Conservation (phyloP, 2,329 filamentous ascomycete genomes). For the Pestalotiopsis sp. region DNA sequence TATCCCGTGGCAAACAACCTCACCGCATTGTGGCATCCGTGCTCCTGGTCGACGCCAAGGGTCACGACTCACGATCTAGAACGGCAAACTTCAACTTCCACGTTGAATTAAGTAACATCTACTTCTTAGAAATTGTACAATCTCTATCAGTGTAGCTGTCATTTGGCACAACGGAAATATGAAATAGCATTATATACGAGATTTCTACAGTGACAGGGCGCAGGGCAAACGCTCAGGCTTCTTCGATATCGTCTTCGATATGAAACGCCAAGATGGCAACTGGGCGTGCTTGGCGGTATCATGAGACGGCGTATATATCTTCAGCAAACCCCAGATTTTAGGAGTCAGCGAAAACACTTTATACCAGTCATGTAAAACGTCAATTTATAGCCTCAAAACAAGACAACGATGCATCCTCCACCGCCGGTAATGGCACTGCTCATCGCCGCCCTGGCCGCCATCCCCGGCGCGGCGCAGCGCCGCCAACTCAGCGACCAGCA, state of each 20-base stretch:
- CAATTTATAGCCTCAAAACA: background rate
- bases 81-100: no score
- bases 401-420: slow-evolving; percentile 8
- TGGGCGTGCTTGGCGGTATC: slow-evolving; percentile 16
- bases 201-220: background rate
- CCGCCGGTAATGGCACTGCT: slow-evolving; percentile 8
- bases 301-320: slow-evolving; percentile 15
- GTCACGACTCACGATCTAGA: no score
- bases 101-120: no score
- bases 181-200: no score
- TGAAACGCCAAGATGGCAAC: slow-evolving; percentile 30
- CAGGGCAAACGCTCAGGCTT: background rate
- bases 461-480: slow-evolving; percentile 12
- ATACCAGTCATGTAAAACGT: background rate
- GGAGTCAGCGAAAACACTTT: background rate
- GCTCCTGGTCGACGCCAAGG: no score
- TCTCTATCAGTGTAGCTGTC: background rate
- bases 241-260: slow-evolving; percentile 11
- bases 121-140: no score
- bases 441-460: background rate
- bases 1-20: no score
- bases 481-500: slow-evolving; percentile 10
- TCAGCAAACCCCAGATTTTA: slow-evolving; percentile 3
- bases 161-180: background rate
- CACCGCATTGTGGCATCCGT: no score